phyloP scores from a whole-genome alignment of 495 filamentous ascomycete species.

The Lepidopterella palustris region DNA sequence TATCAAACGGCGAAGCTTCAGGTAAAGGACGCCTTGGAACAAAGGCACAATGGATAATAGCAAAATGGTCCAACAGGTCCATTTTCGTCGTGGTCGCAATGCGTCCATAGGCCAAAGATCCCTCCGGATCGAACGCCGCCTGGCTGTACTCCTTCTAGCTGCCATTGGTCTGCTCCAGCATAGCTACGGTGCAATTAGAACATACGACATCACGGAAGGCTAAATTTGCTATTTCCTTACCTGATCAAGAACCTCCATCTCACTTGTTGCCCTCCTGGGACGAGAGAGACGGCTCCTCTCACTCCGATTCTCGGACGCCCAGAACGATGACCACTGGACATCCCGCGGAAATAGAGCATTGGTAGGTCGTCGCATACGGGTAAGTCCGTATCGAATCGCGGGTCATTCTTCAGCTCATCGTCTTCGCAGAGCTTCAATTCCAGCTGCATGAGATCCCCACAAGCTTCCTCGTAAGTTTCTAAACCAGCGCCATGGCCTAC shows the following conservation, averaged over 20 bases:
- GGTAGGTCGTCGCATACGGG: constrained; percentile 22
- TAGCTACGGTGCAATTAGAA: constrained; percentile 3
- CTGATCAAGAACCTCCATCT: constrained; percentile 26
- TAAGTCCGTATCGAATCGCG: constrained; percentile 10
- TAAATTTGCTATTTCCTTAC: neutral
- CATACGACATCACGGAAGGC: neutral
- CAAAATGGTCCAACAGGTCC: constrained; percentile 20
- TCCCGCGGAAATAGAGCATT: constrained; percentile 16
- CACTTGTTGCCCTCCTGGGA: constrained; percentile 13
- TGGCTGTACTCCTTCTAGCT: constrained; percentile 24
- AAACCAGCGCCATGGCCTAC: constrained; percentile 13
- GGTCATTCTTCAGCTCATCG: constrained; percentile 11
- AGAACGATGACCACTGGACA: constrained; percentile 3
- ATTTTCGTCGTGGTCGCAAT: constrained; percentile 25
- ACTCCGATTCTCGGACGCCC: constrained; percentile 8
- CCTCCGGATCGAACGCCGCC: constrained; percentile 17
- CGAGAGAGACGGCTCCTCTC: constrained; percentile 11
- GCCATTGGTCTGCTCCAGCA: constrained; percentile 22
- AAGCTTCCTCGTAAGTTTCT: constrained; percentile 15
- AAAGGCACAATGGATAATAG: constrained; percentile 9
- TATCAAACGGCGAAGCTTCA: too few species aligned
- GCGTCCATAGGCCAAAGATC: constrained; percentile 24
- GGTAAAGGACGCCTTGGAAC: too few species aligned
- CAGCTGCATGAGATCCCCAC: constrained; percentile 21
- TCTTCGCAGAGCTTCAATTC: constrained; percentile 6